Conservation (phyloP, 768 basidiomycete genomes). For the Calocybe cyanea region DNA sequence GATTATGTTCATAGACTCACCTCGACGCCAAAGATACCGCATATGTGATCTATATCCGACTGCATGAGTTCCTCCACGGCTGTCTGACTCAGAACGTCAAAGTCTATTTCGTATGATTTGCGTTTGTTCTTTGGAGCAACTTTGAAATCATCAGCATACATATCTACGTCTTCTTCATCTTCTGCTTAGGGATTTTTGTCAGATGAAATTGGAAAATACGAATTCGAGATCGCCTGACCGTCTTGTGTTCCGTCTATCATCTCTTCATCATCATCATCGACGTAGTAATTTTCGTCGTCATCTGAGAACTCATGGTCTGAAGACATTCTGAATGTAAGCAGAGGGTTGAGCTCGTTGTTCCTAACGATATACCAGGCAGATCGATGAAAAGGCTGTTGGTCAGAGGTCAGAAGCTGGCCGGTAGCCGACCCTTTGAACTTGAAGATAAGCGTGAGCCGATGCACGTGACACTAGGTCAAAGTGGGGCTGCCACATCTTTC, state of each 20-base stretch:
- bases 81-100: constrained; percentile 65
- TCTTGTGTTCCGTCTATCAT: constrained; percentile 67
- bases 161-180: constrained; percentile 62
- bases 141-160: constrained; percentile 68
- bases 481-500: no score
- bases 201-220: constrained; percentile 1
- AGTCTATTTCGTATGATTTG: constrained; percentile 85
- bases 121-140: constrained; percentile 48
- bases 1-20: constrained; percentile 46
- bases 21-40: constrained; percentile 83
- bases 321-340: constrained; percentile 26
- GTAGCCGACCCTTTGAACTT: background rate
- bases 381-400: constrained; percentile 22
- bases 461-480: constrained; percentile 3
- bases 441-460: constrained; percentile 6
- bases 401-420: constrained; percentile 5
- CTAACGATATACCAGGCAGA: constrained; percentile 12
- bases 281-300: constrained; percentile 58
- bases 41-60: constrained; percentile 80
- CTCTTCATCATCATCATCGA: constrained; percentile 61
- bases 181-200: constrained; percentile 4
- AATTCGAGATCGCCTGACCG: constrained; percentile 38
- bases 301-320: constrained; percentile 74
- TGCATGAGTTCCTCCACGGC: constrained; percentile 79
- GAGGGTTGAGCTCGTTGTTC: constrained; percentile 2